A percentile compares a stretch with the other conserved stretches of the same genome.
Conservation (phyloP, 768 basidiomycete species). For the Phanerochaete sordida region DNA sequence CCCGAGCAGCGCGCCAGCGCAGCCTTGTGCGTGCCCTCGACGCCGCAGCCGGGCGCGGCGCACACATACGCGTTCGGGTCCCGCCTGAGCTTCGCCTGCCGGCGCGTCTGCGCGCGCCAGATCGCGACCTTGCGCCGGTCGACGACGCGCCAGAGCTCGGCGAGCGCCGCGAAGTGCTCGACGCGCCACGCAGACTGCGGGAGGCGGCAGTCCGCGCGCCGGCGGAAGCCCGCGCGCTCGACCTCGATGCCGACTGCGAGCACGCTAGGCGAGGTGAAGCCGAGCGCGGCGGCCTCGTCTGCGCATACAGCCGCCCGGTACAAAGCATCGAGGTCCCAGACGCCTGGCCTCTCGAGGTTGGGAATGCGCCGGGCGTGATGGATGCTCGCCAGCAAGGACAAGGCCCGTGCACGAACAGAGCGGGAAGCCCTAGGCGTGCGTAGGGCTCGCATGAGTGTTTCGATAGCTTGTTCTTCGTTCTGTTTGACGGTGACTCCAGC, state of each 20-base stretch:
- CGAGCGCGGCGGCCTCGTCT: neutral
- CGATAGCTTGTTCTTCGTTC: neutral
- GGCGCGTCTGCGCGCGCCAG: neutral
- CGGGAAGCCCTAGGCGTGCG: neutral
- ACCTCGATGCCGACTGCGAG: neutral
- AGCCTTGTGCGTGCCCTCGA: conserved; percentile 11
- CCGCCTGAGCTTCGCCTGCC: neutral
- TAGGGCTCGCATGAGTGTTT: conserved; percentile 1
- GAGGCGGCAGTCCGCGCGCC: conserved; percentile 1
- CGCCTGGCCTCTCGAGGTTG: neutral
- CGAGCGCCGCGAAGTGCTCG: neutral
- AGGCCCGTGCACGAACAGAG: conserved; percentile 2
- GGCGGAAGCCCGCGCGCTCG: neutral
- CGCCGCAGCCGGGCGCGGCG: conserved; percentile 10
- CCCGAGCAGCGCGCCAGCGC: conserved; percentile 7
- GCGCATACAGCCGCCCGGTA: conserved; percentile 8
- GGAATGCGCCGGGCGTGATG: conserved; percentile 6
- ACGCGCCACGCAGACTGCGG: neutral
- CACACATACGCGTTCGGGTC: conserved; percentile 13
- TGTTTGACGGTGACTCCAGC: neutral
- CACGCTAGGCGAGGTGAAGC: conserved; percentile 4
- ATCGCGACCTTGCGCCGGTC: conserved; percentile 1
- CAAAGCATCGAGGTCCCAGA: conserved; percentile 1
- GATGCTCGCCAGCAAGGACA: neutral
- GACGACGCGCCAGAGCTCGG: conserved; percentile 1